Evolutionary conservation across 306 rosid genomes (phyloP).

Genomic region (Pueraria montana): DNA sequence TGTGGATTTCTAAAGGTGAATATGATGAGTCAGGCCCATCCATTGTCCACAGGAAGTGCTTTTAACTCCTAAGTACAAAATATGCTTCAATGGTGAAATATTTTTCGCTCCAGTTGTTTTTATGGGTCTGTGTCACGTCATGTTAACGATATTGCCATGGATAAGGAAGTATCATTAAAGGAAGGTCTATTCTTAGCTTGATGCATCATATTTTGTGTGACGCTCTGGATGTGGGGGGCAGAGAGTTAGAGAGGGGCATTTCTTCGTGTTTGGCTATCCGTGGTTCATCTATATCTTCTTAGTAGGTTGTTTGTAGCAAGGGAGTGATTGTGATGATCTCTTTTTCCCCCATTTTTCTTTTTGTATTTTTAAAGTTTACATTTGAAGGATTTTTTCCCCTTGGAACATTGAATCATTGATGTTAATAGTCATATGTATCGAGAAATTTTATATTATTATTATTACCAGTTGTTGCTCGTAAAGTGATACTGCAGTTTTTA

Average conservation of each 20-base stretch:
- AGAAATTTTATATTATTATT: constrained; percentile 56
- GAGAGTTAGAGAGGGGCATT: constrained; percentile 38
- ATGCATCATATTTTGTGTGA: constrained; percentile 45
- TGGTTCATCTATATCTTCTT: constrained; percentile 59
- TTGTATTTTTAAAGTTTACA: constrained; percentile 35
- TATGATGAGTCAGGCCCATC: no score
- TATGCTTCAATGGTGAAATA: constrained; percentile 68
- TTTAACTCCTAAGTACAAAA: constrained; percentile 66
- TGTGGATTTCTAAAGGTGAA: constrained; percentile 76
- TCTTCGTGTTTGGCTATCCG: constrained; percentile 43
- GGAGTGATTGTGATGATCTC: constrained; percentile 64
- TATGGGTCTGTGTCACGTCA: constrained; percentile 74
- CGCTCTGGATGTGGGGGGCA: constrained; percentile 56
- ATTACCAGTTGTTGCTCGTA: constrained; percentile 62
- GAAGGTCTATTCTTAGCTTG: constrained; percentile 45
- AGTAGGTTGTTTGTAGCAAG: constrained; percentile 71
- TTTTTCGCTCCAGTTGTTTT: constrained; percentile 66
- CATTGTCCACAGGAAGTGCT: no score
- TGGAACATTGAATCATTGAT: constrained; percentile 54
- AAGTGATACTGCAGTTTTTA: constrained; percentile 42
- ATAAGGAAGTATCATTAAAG: constrained; percentile 43
- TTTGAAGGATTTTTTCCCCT: constrained; percentile 49
- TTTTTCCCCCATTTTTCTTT: constrained; percentile 9
- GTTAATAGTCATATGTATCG: constrained; percentile 70
- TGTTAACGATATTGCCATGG: constrained; percentile 59